Evolutionary conservation across 2,329 filamentous ascomycete genomes (phyloP).

Genomic region (Phaeosphaeriaceae sp.): DNA sequence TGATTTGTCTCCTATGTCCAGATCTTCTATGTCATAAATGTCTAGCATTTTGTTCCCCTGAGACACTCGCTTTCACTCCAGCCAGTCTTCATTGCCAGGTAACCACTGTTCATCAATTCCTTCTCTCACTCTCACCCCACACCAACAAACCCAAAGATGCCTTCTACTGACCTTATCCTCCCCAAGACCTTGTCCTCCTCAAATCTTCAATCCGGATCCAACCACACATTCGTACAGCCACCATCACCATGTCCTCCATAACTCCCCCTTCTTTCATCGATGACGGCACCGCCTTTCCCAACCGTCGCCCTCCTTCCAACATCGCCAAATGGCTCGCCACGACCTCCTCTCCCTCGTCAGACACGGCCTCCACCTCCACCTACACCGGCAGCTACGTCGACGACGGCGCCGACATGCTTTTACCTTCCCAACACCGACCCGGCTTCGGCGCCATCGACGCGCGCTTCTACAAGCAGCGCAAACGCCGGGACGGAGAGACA

Average conservation of each 20-base stretch:
- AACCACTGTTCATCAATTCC: background rate
- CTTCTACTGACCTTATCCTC: background rate
- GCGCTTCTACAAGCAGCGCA: slow-evolving; percentile 20
- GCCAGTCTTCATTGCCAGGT: slow-evolving; percentile 1
- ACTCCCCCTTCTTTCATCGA: slow-evolving; percentile 31
- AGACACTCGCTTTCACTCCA: slow-evolving; percentile 8
- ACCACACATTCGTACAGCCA: background rate
- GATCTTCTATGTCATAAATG: background rate
- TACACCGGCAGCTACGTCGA: slow-evolving; percentile 39
- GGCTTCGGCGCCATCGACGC: slow-evolving; percentile 26
- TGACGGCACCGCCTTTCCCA: slow-evolving; percentile 25
- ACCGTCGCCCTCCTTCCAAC: slow-evolving; percentile 20
- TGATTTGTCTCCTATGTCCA: background rate
- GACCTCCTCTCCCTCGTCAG: slow-evolving; percentile 6
- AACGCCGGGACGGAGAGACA: slow-evolving; percentile 5
- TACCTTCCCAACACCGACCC: background rate
- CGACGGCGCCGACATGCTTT: slow-evolving; percentile 33
- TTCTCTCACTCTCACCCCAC: slow-evolving; percentile 9
- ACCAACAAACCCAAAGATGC: background rate
- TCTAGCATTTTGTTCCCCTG: too few relatives aligned
- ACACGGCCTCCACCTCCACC: too few relatives aligned
- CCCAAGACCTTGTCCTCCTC: background rate
- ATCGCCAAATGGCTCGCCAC: slow-evolving; percentile 18
- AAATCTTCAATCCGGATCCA: background rate
- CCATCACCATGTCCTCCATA: slow-evolving; percentile 20